phyloP scores from a whole-genome alignment of 139 green algal genomes.

The Trebouxia sp. region DNA sequence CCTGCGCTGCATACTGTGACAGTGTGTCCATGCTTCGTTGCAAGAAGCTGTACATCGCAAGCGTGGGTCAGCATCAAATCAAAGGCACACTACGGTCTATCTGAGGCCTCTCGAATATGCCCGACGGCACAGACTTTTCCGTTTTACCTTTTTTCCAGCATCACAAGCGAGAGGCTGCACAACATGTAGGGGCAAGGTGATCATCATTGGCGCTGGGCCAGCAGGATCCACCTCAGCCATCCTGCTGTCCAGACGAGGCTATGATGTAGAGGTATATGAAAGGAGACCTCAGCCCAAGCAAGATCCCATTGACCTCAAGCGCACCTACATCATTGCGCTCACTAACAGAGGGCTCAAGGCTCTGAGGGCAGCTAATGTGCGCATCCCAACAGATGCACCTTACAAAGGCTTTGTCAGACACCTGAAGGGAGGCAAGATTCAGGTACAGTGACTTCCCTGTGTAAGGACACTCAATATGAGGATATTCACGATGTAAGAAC shows the following conservation, averaged over 20 bases:
- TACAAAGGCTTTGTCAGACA: constrained; percentile 56
- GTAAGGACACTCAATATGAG: background rate
- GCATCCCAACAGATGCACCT: background rate
- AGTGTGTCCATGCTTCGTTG: no score
- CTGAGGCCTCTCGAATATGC: no score
- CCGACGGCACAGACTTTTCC: no score
- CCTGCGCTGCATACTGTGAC: no score
- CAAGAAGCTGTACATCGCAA: no score
- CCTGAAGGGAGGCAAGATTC: constrained; percentile 44
- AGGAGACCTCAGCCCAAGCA: constrained; percentile 49
- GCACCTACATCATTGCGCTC: constrained; percentile 32
- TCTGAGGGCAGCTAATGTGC: background rate
- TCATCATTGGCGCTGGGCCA: constrained; percentile 45
- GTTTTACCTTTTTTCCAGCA: no score
- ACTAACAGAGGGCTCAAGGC: background rate
- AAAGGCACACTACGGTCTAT: no score
- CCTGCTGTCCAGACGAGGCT: constrained; percentile 54
- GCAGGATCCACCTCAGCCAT: constrained; percentile 53
- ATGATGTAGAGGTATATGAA: constrained; percentile 64
- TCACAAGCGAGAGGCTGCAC: no score
- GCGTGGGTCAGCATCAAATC: no score
- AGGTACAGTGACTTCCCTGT: no score
- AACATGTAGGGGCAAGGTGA: background rate
- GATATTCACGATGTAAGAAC: background rate
- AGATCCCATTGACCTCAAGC: background rate